Evolutionary conservation across 495 filamentous ascomycete genomes (phyloP).

Genomic region (Aspergillus cavernicola): DNA sequence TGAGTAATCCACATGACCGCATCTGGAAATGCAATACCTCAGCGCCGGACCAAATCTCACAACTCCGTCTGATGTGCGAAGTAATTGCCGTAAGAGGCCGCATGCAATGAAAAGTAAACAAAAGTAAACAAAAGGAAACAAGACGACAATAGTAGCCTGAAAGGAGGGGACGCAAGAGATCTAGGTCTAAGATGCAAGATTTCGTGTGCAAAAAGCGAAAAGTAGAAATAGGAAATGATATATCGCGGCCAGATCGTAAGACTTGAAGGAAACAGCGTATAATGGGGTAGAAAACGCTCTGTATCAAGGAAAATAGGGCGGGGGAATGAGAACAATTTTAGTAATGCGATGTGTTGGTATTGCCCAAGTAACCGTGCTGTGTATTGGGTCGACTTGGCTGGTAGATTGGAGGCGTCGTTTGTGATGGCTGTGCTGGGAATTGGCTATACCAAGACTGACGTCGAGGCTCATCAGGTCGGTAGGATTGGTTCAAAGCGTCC

Average conservation of each 20-base stretch:
- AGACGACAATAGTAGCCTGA: background rate
- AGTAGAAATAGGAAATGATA: constrained; percentile 7
- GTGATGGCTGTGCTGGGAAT: constrained; percentile 21
- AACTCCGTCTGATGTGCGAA: constrained; percentile 18
- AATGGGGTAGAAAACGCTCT: constrained; percentile 4
- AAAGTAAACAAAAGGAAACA: constrained; percentile 5
- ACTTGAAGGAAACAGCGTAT: background rate
- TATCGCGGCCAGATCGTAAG: constrained; percentile 8
- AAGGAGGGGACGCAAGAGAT: constrained; percentile 12
- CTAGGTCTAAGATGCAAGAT: constrained; percentile 23
- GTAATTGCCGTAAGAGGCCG: background rate
- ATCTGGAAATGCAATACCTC: constrained; percentile 8
- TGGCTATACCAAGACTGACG: constrained; percentile 42
- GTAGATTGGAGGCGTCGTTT: constrained; percentile 20
- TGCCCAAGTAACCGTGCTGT: constrained; percentile 27
- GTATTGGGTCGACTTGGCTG: constrained; percentile 26
- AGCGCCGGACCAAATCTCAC: constrained; percentile 16
- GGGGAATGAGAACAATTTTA: constrained; percentile 6
- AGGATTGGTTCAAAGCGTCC: constrained; percentile 39
- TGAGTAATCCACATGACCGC: background rate
- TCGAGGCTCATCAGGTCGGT: constrained; percentile 33
- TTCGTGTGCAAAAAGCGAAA: constrained; percentile 3
- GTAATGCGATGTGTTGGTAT: constrained; percentile 25
- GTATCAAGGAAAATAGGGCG: background rate
- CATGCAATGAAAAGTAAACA: constrained; percentile 4